Evolutionary conservation across 2,329 filamentous ascomycete species (phyloP), one percentile per base, ranked within the genome.

Genomic region (Helicocarpus griseus): DNA sequence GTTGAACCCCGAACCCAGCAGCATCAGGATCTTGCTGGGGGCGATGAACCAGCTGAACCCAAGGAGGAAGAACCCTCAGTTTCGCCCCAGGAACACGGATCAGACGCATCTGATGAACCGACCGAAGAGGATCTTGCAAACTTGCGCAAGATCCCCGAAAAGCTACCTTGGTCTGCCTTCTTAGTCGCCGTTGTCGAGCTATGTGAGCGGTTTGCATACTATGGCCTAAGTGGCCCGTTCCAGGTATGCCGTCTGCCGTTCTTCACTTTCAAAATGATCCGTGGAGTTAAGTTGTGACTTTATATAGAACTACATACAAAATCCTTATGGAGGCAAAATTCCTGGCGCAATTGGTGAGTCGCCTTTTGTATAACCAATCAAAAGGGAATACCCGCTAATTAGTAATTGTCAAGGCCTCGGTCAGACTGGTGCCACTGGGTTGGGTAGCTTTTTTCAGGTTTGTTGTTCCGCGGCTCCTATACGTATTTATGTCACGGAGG

Each of bases 141-240:
- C 3, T 64, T 81, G 48, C 75, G 75, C 44, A 77, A 77, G 55
- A 59, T 80, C 26, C 76, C 76, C 28, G 78, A 80, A 62, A 76
- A 74, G 52, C 65, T 81, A 49, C 78, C 78, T 8, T 58, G 72
- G 43, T 77, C 77, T 1, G 77, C 77, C 49, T 80, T 75, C 65
- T 67, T 81, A 44, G 77, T 81, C 31, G 78, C 77, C 29, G 57
- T 78, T 14, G 75, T 81, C 40, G 78, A 81, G 58, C 64, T 80
- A 49, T 72, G 71, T 55, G 79, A 81, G 62, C 75, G 79, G 52
- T 81, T 82, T 68, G 75, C 77, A 53, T 80, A 76, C 68, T 80
- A 79, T 55, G 76, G 76, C 56, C 68, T 76, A 43, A 72, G 70
- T 48, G 77, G 77, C 51, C 63, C 77, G 24, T 79, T 79, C 63